phyloP scores from a whole-genome alignment of 352 stramenopile genomes.

The Globisporangium paddicum region DNA sequence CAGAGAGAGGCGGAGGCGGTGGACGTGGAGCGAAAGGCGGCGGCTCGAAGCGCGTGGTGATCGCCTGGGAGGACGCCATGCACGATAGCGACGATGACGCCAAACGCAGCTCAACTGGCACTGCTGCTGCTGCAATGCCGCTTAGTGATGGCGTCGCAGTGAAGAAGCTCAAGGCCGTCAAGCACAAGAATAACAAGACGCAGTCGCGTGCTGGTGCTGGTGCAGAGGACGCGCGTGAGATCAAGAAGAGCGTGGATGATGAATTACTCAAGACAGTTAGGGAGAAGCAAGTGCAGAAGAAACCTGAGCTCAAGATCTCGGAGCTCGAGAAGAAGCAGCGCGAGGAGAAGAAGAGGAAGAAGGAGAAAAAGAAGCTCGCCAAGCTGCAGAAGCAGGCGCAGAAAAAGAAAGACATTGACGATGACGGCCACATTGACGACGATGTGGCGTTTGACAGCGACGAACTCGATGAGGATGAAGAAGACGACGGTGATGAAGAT shows the following conservation, averaged over 20 bases:
- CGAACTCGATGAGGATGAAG: not conserved
- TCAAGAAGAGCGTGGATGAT: no score
- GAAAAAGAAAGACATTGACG: constrained; percentile 28
- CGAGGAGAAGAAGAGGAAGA: constrained; percentile 12
- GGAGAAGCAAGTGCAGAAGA: constrained; percentile 1
- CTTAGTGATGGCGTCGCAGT: not conserved
- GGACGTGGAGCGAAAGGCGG: not conserved
- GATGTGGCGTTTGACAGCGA: constrained; percentile 20
- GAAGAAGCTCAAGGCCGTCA: constrained; percentile 7
- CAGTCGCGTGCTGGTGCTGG: not conserved
- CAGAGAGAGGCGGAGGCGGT: not conserved
- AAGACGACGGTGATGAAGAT: not conserved
- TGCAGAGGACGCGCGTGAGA: not conserved
- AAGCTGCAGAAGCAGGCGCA: constrained; percentile 24
- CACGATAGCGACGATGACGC: constrained; percentile 9
- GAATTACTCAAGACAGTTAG: no score
- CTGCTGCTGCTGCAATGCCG: not conserved
- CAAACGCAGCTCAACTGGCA: not conserved
- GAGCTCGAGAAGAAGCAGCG: constrained; percentile 13
- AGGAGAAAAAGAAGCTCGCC: constrained; percentile 12
- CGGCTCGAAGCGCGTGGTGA: constrained; percentile 18
- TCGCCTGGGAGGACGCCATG: constrained; percentile 30
- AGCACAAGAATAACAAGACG: constrained; percentile 4
- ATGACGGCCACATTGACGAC: constrained; percentile 23
- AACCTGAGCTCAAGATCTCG: not conserved